Conservation (phyloP, 2,329 filamentous ascomycete species). For the Clarireedia homoeocarpa region DNA sequence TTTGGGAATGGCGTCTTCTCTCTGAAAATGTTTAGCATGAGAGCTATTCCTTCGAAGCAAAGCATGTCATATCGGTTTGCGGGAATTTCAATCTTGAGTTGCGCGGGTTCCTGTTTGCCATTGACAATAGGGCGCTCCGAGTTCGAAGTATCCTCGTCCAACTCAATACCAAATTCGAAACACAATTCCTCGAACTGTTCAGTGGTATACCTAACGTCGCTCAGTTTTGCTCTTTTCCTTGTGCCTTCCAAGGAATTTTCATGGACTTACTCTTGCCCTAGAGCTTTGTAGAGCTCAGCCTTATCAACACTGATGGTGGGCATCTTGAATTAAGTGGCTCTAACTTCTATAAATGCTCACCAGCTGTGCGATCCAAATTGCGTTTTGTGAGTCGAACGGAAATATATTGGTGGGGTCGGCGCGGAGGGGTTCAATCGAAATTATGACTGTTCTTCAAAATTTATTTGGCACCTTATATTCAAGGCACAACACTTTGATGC, state of each 20-base stretch:
- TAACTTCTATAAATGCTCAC: background rate
- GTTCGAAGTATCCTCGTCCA: conserved; percentile 69
- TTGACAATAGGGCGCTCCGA: conserved; percentile 62
- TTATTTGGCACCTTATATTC: background rate
- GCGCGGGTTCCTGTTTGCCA: conserved; percentile 76
- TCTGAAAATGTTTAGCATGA: conserved; percentile 94
- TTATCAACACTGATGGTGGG: conserved; percentile 97
- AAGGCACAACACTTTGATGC: background rate
- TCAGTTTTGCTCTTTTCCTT: conserved; percentile 15
- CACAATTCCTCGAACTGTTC: conserved; percentile 95
- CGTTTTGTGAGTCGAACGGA: conserved; percentile 2
- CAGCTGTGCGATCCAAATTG: background rate
- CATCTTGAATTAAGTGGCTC: conserved; percentile 47
- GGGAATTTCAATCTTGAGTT: conserved; percentile 96
- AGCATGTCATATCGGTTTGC: conserved; percentile 94
- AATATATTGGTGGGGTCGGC: conserved; percentile 8
- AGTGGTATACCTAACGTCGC: conserved; percentile 65
- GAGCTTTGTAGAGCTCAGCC: conserved; percentile 85
- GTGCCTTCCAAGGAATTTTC: background rate
- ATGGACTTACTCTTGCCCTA: conserved; percentile 70
- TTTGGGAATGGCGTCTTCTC: conserved; percentile 69
- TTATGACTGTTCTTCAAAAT: background rate
- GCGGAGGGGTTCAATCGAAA: conserved; percentile 4
- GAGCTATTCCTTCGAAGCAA: conserved; percentile 91
- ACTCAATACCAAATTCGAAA: conserved; percentile 93